Conservation (phyloP, 352 stramenopile species). For the Globisporangium camurandrum region DNA sequence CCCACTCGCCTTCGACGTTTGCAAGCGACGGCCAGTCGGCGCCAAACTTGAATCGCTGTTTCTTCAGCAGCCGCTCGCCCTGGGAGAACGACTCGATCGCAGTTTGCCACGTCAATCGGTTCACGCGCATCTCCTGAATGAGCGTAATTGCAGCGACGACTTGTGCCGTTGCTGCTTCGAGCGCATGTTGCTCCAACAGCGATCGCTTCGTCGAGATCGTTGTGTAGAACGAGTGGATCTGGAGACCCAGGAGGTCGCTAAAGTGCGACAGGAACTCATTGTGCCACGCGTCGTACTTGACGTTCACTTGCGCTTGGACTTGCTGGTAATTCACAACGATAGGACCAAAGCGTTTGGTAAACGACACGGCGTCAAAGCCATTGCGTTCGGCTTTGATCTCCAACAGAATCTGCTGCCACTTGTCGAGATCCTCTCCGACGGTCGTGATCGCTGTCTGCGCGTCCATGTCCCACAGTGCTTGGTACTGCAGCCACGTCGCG, state of each 20-base stretch:
- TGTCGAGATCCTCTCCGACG: slow-evolving; percentile 92
- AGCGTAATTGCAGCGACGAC: slow-evolving; percentile 91
- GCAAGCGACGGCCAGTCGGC: slow-evolving; percentile 95
- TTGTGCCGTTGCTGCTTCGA: slow-evolving; percentile 94
- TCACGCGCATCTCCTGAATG: slow-evolving; percentile 84
- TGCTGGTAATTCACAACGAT: slow-evolving; percentile 89
- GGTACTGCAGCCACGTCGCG: slow-evolving; percentile 96
- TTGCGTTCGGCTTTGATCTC: slow-evolving; percentile 94
- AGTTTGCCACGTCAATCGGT: slow-evolving; percentile 63
- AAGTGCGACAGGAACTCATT: slow-evolving; percentile 97
- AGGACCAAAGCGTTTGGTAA: slow-evolving; percentile 86
- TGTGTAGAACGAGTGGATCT: slow-evolving; percentile 88
- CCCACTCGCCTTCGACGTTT: slow-evolving; percentile 95
- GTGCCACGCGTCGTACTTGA: slow-evolving; percentile 99
- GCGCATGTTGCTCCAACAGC: slow-evolving; percentile 90
- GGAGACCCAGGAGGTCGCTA: slow-evolving; percentile 88
- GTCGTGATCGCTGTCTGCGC: slow-evolving; percentile 89
- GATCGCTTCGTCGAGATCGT: slow-evolving; percentile 80
- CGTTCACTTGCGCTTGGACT: slow-evolving; percentile 90
- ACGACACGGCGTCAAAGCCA: slow-evolving; percentile 90
- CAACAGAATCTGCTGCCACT: slow-evolving; percentile 96
- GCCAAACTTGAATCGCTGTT: slow-evolving; percentile 94
- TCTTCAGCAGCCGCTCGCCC: slow-evolving; percentile 94
- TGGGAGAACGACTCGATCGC: slow-evolving; percentile 87
- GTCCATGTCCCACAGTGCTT: slow-evolving; percentile 98